Evolutionary conservation across 163 green algal species (phyloP).

Genomic region (Volvox carteri): DNA sequence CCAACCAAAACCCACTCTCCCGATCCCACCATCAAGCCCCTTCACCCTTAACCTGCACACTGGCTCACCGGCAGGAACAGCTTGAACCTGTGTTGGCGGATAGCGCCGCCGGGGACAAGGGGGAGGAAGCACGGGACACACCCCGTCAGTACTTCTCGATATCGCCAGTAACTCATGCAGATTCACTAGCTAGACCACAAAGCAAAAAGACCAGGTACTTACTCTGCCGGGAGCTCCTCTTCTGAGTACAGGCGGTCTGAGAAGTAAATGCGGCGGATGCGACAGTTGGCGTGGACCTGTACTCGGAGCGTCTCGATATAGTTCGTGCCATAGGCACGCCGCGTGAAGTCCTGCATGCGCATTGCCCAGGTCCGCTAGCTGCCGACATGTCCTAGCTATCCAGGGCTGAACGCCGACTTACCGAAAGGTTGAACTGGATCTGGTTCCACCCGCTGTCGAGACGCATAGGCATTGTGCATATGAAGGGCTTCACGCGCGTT

Average conservation of each 20-base stretch:
- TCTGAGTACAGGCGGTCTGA: constrained; percentile 96
- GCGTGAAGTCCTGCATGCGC: constrained; percentile 90
- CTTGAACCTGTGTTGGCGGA: constrained; percentile 73
- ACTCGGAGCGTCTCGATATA: constrained; percentile 97
- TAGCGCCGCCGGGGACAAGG: not conserved
- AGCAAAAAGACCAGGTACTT: not conserved
- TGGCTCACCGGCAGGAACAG: constrained; percentile 78
- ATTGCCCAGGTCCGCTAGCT: not conserved
- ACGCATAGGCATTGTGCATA: constrained; percentile 99
- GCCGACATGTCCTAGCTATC: not conserved
- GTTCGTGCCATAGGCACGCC: constrained; percentile 95
- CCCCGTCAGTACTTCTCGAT: not conserved
- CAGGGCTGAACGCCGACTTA: not conserved
- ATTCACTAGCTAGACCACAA: no score
- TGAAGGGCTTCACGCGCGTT: constrained; percentile 98
- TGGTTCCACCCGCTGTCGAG: constrained; percentile 99
- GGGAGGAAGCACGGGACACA: not conserved
- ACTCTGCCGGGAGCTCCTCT: constrained; percentile 96
- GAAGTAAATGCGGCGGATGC: constrained; percentile 98
- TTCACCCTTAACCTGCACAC: no score
- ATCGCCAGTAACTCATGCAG: no score
- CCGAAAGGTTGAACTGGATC: constrained; percentile 98
- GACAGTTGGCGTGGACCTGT: constrained; percentile 97
- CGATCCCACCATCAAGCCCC: no score
- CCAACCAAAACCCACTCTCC: no score